Percentiles rank a stretch among this genome's conserved stretches.
phyloP scores from a whole-genome alignment of 805 yeast species.

The Myxozyma monticola region DNA sequence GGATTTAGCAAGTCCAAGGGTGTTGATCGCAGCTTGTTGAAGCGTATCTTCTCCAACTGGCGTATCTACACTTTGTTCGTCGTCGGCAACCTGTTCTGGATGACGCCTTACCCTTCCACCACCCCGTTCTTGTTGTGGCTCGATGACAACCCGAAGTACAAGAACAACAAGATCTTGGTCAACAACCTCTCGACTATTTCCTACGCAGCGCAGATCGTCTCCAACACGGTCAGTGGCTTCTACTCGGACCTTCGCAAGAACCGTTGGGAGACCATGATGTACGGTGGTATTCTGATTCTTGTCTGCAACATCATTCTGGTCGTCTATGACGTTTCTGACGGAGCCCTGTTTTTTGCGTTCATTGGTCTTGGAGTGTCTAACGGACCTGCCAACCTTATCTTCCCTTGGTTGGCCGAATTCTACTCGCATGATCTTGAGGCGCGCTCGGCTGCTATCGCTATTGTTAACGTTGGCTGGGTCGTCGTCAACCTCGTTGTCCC shows the following conservation, averaged over 20 bases:
- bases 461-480: slow-evolving; percentile 28
- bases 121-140: slow-evolving; percentile 23
- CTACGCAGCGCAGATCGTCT: slow-evolving; percentile 59
- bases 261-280: slow-evolving; percentile 21
- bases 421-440: slow-evolving; percentile 26
- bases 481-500: slow-evolving; percentile 26
- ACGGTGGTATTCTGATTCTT: slow-evolving; percentile 16
- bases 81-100: slow-evolving; percentile 24
- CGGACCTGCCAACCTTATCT: slow-evolving; percentile 26
- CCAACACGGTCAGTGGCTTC: slow-evolving; percentile 30
- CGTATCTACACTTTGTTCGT: slow-evolving; percentile 18
- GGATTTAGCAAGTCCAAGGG: slow-evolving; percentile 24
- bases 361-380: slow-evolving; percentile 26
- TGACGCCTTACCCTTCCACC: slow-evolving; percentile 26
- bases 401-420: slow-evolving; percentile 26
- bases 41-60: slow-evolving; percentile 24
- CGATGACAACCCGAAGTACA: slow-evolving; percentile 8
- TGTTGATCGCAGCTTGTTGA: slow-evolving; percentile 12
- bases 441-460: slow-evolving; percentile 24
- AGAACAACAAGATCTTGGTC: slow-evolving; percentile 7
- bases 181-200: slow-evolving; percentile 57
- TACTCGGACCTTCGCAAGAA: slow-evolving; percentile 46
- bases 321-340: slow-evolving; percentile 55
- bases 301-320: slow-evolving; percentile 49
- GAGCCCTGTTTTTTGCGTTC: slow-evolving; percentile 62